These are phyloP conservation scores for Phytophthora sojae DNA, from an alignment of 352 stramenopile genomes.

Conservation along the genomic window DNA sequence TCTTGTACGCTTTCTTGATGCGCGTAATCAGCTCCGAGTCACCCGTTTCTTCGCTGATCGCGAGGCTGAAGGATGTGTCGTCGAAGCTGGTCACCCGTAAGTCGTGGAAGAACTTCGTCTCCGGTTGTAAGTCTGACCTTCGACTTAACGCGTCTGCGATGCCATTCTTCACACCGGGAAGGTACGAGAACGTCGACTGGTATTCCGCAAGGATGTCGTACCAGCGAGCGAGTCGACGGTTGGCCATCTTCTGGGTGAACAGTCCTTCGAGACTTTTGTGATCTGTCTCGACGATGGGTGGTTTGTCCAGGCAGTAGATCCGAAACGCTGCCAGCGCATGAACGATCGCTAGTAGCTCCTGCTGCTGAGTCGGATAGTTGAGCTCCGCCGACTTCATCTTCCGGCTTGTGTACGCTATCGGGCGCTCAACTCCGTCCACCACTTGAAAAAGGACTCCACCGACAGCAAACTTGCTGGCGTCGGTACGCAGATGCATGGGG, in stretches of 20 bases:
- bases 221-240: slow-evolving; percentile 12
- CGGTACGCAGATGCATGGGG: too few species aligned
- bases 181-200: slow-evolving; percentile 25
- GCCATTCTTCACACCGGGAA: slow-evolving; percentile 27
- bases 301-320: too few species aligned
- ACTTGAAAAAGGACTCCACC: too few species aligned
- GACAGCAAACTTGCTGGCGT: too few species aligned
- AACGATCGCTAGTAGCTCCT: too few species aligned
- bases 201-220: slow-evolving; percentile 19
- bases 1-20: slow-evolving; percentile 8
- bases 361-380: too few species aligned
- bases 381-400: too few species aligned
- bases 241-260: slow-evolving; percentile 18
- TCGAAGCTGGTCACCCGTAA: slow-evolving; percentile 19
- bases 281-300: slow-evolving; percentile 13
- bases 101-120: slow-evolving; percentile 26
- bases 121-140: slow-evolving; percentile 15
- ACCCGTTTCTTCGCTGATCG: not conserved
- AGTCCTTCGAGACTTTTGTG: slow-evolving; percentile 21
- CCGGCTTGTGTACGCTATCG: too few species aligned
- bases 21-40: not conserved
- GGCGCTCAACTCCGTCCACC: too few species aligned
- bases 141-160: slow-evolving; percentile 17
- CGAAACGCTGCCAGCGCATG: too few species aligned
- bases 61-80: slow-evolving; percentile 5